Conservation (phyloP, 164 flowering plant species). For the Annona squamosa region DNA sequence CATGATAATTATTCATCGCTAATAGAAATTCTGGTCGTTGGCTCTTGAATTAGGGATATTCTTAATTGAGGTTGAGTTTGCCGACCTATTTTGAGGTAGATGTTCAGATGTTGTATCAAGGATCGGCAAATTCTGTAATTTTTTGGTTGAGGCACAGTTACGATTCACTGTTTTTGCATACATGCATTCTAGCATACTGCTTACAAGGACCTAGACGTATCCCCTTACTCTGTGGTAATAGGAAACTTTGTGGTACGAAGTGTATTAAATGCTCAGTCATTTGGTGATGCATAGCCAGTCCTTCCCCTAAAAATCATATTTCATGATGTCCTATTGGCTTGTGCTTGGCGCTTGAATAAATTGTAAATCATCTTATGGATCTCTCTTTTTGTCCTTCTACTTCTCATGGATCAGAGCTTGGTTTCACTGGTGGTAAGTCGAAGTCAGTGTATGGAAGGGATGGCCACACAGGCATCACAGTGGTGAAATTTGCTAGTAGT, state of each 20-base stretch:
- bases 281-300: neutral
- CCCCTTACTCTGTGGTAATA: neutral
- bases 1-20: too few relatives aligned
- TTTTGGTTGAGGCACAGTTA: neutral
- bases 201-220: neutral
- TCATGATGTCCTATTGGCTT: neutral
- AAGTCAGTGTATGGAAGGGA: slow-evolving; percentile 81
- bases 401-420: slow-evolving; percentile 52
- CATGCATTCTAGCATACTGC: neutral
- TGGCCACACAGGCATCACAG: slow-evolving; percentile 75
- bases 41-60: too few relatives aligned
- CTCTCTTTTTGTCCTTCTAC: neutral
- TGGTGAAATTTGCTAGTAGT: slow-evolving; percentile 64
- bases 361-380: neutral
- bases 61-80: neutral
- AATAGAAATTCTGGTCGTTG: too few relatives aligned
- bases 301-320: neutral
- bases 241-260: neutral
- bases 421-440: slow-evolving; percentile 73
- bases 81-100: neutral
- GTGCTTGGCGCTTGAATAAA: neutral
- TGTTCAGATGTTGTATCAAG: neutral
- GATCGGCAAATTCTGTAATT: neutral
- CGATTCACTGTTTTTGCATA: neutral
- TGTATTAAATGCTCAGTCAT: neutral